These are phyloP conservation scores for Quambalaria eucalypti DNA, from an alignment of 1,284 basidiomycete genomes.

Conservation along the genomic window DNA sequence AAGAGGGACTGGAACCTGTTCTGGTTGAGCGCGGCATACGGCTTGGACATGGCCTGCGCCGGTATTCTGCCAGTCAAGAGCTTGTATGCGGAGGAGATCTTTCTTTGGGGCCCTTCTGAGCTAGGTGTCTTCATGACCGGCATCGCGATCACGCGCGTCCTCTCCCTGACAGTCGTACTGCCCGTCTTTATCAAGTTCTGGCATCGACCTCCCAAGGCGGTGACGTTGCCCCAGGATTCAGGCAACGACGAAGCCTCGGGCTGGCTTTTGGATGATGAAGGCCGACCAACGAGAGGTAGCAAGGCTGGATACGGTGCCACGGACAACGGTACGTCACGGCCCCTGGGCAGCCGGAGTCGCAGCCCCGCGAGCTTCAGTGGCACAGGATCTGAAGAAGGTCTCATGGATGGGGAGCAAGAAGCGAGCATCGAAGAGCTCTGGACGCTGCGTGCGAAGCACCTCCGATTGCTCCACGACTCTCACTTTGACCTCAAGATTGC, in stretches of 20 bases:
- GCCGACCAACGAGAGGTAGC: neutral
- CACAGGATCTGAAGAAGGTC: neutral
- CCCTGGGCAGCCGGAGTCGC: neutral
- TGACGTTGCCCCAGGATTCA: constrained; percentile 9
- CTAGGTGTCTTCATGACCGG: constrained; percentile 39
- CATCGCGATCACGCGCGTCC: constrained; percentile 28
- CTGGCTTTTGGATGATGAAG: constrained; percentile 4
- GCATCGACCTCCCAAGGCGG: constrained; percentile 21
- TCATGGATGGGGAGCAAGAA: neutral
- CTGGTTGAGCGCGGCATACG: constrained; percentile 36
- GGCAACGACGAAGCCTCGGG: neutral
- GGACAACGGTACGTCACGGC: too few relatives aligned
- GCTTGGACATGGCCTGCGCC: constrained; percentile 26
- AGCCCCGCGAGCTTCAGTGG: neutral
- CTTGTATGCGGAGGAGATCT: constrained; percentile 37
- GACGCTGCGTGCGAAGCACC: constrained; percentile 34
- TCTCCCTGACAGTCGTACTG: constrained; percentile 30
- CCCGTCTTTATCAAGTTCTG: constrained; percentile 35
- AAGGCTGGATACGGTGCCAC: neutral
- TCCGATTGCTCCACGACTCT: constrained; percentile 43
- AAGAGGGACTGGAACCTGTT: constrained; percentile 36
- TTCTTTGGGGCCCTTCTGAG: constrained; percentile 35
- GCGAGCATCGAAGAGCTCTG: constrained; percentile 32
- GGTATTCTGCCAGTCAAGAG: constrained; percentile 41
- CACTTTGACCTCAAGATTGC: constrained; percentile 32